phyloP scores from a whole-genome alignment of 192 early-diverging fungal species.

The Thoreauomyces humboldtii region DNA sequence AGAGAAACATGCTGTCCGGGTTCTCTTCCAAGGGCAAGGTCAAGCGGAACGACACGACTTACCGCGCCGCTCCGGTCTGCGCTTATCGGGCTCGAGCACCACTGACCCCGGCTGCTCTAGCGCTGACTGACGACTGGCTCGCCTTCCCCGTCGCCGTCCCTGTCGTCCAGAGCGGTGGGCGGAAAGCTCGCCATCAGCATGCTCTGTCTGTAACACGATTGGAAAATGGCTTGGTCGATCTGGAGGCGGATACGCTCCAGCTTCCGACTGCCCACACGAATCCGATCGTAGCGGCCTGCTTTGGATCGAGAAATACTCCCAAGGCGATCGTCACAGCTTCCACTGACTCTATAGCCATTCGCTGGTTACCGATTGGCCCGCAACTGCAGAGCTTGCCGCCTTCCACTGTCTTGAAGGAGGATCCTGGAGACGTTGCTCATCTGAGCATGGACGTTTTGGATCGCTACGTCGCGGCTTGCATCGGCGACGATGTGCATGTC shows the following conservation, averaged over 20 bases:
- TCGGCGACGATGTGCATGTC: slow-evolving; percentile 12
- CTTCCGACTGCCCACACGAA: not conserved
- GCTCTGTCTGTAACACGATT: not conserved
- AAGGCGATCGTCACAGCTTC: slow-evolving; percentile 5
- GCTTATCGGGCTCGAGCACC: not conserved
- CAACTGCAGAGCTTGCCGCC: not conserved
- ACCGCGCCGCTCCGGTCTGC: too few relatives aligned
- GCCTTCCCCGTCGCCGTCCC: not conserved
- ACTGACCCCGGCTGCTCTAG: not conserved
- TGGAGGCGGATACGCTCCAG: not conserved
- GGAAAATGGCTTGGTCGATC: not conserved
- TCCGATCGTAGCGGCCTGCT: slow-evolving; percentile 6
- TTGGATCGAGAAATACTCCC: slow-evolving; percentile 1
- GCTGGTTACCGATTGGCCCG: not conserved
- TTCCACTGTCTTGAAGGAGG: slow-evolving; percentile 3
- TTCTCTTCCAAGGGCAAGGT: too few relatives aligned
- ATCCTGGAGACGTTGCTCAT: slow-evolving; percentile 4
- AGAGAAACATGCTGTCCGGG: too few relatives aligned
- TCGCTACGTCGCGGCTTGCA: not conserved
- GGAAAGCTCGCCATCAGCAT: not conserved
- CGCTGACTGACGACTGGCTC: slow-evolving; percentile 6
- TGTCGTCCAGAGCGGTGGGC: not conserved
- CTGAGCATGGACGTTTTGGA: not conserved
- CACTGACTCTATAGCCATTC: not conserved
- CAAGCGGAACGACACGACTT: too few relatives aligned